Evolutionary conservation across 106 monocot species (phyloP).

Genomic region (Ottelia alismoides): DNA sequence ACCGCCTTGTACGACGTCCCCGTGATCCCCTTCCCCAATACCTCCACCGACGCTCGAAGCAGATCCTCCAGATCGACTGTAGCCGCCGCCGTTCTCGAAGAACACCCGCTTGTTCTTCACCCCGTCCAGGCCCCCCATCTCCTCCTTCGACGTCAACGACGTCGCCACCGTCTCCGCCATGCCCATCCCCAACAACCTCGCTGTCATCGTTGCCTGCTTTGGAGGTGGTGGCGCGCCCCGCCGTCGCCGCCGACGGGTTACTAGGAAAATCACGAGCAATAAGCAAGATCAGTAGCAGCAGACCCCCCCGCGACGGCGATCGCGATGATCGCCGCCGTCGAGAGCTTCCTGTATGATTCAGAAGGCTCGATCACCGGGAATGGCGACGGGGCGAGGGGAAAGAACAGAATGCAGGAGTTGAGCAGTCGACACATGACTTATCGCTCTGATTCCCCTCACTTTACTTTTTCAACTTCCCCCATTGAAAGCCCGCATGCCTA

Average conservation of each 20-base stretch:
- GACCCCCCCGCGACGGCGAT: constrained; percentile 8
- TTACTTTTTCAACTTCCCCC: too few relatives aligned
- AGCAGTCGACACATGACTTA: too few relatives aligned
- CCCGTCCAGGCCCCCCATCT: constrained; percentile 8
- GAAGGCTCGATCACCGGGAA: constrained; percentile 7
- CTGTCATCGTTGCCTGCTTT: background rate
- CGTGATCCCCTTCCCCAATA: constrained; percentile 68
- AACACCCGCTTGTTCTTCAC: constrained; percentile 59
- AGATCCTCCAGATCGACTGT: constrained; percentile 83
- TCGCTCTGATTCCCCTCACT: too few relatives aligned
- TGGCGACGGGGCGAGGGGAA: constrained; percentile 12
- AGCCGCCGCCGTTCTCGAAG: constrained; percentile 36
- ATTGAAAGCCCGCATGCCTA: too few relatives aligned
- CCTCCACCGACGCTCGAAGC: constrained; percentile 80
- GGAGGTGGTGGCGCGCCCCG: background rate
- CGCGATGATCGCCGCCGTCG: constrained; percentile 21
- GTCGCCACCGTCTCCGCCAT: constrained; percentile 5
- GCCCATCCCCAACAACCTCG: constrained; percentile 1
- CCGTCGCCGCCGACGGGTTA: constrained; percentile 2
- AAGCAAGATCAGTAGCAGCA: constrained; percentile 14
- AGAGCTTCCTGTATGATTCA: constrained; percentile 17
- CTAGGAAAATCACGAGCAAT: constrained; percentile 5
- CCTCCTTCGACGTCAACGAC: constrained; percentile 22
- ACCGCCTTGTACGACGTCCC: constrained; percentile 84
- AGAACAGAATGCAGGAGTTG: constrained; percentile 15